Evolutionary conservation across 2,329 filamentous ascomycete species (phyloP), one percentile per base, ranked within the genome.

Genomic region (Talaromyces funiculosus): DNA sequence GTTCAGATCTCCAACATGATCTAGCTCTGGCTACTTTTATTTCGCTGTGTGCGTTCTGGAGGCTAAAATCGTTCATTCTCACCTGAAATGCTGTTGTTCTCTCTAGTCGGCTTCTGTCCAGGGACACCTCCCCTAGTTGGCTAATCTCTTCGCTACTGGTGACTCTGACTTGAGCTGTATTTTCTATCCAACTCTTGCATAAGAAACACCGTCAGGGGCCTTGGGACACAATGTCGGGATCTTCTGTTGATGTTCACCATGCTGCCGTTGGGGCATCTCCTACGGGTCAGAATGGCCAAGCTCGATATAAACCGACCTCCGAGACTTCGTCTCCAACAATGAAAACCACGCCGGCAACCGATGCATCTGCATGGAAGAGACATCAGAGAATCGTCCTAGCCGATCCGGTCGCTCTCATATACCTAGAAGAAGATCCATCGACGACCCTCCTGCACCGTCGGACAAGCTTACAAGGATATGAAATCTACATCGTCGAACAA

Each of bases 401-500:
- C 43, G 86, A 90, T 71, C 81, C 84, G 40, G 81, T 88, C 40
- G 86, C 86, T 14, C 85, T 88, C 65, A 81, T 77, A 63, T 96
- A 93, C 70, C 84, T 99, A 22, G 90, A 96, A 77, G 90, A 95
- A 71, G 94, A 97, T 65, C 80, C 86, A 1, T 85, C 84, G 4
- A 92, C 91, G 3, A 82, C 81, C 3, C 86, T 96, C 7, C 80
- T 96, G 64, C 85, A 92, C 67, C 87, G 88, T 57, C 85, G 86
- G 59, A 81, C 83, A 54, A 79, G 83, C 54, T 82, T 99, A 5
- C 78, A 84, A 63, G 93, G 93, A 65, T 97, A 97, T 75, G 92
- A 97, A 73, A 81, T 93, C 63, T 97, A 97, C 74, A 78, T 97
- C 16, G 91, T 97, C 65, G 94, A 97, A 74, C 94, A 99, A 80